A percentile compares a stretch with the other conserved stretches of the same genome.
Evolutionary conservation across 768 basidiomycete species (phyloP).

Genomic region (Rhodotorula graminis): DNA sequence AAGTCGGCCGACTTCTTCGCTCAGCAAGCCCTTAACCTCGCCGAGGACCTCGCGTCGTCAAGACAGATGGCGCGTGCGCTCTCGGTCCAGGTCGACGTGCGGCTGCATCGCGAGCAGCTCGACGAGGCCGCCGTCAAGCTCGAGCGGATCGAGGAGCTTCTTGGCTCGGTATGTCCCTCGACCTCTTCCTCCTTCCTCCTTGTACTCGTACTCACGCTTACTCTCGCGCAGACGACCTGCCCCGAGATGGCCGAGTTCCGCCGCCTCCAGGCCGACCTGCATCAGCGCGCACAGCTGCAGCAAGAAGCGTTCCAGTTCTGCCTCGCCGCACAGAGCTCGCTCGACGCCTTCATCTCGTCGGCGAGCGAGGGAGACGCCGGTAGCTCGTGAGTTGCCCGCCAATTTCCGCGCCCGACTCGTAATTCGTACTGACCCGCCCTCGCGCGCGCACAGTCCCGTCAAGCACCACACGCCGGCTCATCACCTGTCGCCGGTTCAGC

Average conservation of each 20-base stretch:
- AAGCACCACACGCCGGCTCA: slow-evolving; percentile 11
- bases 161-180: slow-evolving; percentile 50
- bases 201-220: neutral
- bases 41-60: slow-evolving; percentile 63
- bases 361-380: slow-evolving; percentile 13
- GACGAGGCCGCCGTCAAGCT: slow-evolving; percentile 59
- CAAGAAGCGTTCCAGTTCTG: slow-evolving; percentile 7
- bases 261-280: slow-evolving; percentile 22
- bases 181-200: slow-evolving; percentile 51
- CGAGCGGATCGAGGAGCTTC: slow-evolving; percentile 52
- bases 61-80: slow-evolving; percentile 63
- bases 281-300: slow-evolving; percentile 6
- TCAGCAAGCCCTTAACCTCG: slow-evolving; percentile 69
- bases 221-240: slow-evolving; percentile 57
- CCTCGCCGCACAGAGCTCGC: slow-evolving; percentile 25
- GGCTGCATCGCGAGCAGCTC: slow-evolving; percentile 60
- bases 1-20: slow-evolving; percentile 81
- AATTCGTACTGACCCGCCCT: neutral
- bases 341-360: slow-evolving; percentile 16
- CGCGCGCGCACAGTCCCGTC: neutral
- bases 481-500: neutral
- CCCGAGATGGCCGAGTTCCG: slow-evolving; percentile 27
- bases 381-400: slow-evolving; percentile 2
- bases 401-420: neutral
- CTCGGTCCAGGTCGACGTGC: slow-evolving; percentile 64